Evolutionary conservation across 345 rosid genomes (phyloP).

Genomic region (Raphanus sativus): DNA sequence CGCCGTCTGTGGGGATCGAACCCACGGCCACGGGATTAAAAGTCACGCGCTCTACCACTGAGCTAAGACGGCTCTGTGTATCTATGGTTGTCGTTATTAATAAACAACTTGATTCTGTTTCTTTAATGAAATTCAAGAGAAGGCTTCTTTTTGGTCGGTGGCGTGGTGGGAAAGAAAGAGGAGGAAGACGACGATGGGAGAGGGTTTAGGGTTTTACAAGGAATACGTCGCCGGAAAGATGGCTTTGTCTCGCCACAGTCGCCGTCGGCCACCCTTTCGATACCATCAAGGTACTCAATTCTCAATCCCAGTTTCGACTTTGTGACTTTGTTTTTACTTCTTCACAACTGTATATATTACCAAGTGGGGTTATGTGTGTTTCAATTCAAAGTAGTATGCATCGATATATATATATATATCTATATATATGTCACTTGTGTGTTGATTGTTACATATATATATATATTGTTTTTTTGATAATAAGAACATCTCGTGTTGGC

Average conservation of each 20-base stretch:
- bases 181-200: constrained; percentile 40
- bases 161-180: constrained; percentile 9
- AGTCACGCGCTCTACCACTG: constrained; percentile 5
- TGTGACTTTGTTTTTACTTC: too few species aligned
- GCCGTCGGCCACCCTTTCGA: constrained; percentile 82
- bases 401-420: not conserved
- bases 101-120: not conserved
- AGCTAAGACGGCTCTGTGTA: not conserved
- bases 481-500: not conserved
- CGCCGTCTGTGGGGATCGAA: constrained; percentile 6
- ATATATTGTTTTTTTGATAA: not conserved
- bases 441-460: not conserved
- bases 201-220: constrained; percentile 54
- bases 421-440: not conserved
- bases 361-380: not conserved
- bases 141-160: not conserved
- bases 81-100: not conserved
- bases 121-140: not conserved
- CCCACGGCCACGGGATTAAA: constrained; percentile 15
- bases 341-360: too few species aligned
- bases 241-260: constrained; percentile 86
- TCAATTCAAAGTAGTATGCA: not conserved
- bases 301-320: not conserved
- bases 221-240: constrained; percentile 78
- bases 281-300: constrained; percentile 71